Evolutionary conservation across 306 rosid genomes (phyloP).

Genomic region (Cucurbita ficifolia): DNA sequence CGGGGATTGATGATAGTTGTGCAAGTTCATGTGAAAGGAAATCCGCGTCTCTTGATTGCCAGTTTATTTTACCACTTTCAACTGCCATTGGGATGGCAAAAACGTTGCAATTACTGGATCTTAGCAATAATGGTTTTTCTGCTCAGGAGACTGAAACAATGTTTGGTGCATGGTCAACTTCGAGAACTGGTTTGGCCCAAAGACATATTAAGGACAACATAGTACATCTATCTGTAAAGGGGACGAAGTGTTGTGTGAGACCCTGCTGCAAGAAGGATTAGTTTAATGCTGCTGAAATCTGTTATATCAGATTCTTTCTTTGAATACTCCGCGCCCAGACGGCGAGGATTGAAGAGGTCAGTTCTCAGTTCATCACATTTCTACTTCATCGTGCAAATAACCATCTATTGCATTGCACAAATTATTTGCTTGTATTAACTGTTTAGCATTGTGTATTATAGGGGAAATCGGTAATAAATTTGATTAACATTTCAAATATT

Average conservation of each 20-base stretch:
- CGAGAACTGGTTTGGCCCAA: slow-evolving; percentile 35
- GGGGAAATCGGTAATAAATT: neutral
- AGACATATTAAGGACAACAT: slow-evolving; percentile 36
- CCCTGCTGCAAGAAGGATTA: slow-evolving; percentile 74
- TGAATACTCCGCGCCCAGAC: neutral
- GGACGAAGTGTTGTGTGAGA: slow-evolving; percentile 54
- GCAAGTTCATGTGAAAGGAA: slow-evolving; percentile 42
- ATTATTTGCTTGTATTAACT: neutral
- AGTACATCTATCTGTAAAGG: slow-evolving; percentile 49
- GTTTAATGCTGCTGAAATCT: neutral
- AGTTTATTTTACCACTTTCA: slow-evolving; percentile 31
- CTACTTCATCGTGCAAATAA: neutral
- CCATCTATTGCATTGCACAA: neutral
- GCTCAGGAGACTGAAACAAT: slow-evolving; percentile 35
- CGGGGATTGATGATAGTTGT: slow-evolving; percentile 48
- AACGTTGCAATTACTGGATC: slow-evolving; percentile 49
- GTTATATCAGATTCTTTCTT: neutral
- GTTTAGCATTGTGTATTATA: neutral
- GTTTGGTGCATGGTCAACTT: slow-evolving; percentile 45
- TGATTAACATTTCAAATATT: neutral
- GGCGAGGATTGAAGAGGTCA: neutral
- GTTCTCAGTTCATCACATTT: neutral
- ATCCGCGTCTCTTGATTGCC: slow-evolving; percentile 21
- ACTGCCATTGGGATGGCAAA: slow-evolving; percentile 46
- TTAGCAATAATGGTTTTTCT: slow-evolving; percentile 56